Evolutionary conservation across 805 yeast genomes (phyloP).

Genomic region (Candida koratica): DNA sequence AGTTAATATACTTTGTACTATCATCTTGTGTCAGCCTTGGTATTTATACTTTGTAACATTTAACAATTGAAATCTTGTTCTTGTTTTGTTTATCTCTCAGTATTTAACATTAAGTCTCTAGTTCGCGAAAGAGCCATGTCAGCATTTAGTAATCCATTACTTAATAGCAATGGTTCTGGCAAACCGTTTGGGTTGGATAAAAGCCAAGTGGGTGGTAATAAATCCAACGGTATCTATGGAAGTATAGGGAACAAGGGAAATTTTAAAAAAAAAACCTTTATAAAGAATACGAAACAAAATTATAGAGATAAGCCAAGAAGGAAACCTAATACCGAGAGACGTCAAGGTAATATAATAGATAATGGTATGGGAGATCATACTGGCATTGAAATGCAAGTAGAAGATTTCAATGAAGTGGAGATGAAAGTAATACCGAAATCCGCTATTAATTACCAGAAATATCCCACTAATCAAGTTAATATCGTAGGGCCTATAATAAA

Average conservation of each 20-base stretch:
- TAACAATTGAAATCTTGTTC: too few species aligned
- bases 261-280: neutral
- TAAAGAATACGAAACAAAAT: neutral
- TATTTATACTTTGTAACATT: too few species aligned
- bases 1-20: slow-evolving; percentile 5
- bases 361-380: too few species aligned
- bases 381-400: neutral
- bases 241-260: neutral
- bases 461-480: slow-evolving; percentile 18
- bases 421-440: slow-evolving; percentile 20
- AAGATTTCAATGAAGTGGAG: slow-evolving; percentile 4
- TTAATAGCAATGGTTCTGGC: neutral
- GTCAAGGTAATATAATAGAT: too few species aligned
- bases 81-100: too few species aligned
- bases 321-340: neutral
- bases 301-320: slow-evolving; percentile 3
- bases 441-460: slow-evolving; percentile 19
- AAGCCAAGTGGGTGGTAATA: neutral
- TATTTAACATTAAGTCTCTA: too few species aligned
- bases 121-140: slow-evolving; percentile 7
- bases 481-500: slow-evolving; percentile 29
- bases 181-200: slow-evolving; percentile 6
- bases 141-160: slow-evolving; percentile 10
- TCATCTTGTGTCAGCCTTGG: too few species aligned
- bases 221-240: neutral